Conservation (phyloP, 1,139 yeast genomes). For the Arxiozyma slooffiae region DNA sequence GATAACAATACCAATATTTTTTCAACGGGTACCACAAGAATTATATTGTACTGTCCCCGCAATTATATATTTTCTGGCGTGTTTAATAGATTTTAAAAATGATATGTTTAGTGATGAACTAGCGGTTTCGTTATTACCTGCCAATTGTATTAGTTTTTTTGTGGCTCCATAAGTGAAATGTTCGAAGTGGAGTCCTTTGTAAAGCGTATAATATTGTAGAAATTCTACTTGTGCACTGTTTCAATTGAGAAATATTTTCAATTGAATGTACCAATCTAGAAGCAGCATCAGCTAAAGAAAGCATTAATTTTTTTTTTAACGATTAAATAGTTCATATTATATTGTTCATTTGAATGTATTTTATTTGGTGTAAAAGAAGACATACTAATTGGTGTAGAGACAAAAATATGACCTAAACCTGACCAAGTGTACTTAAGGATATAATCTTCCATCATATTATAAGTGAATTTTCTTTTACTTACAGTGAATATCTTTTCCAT, state of each 20-base stretch:
- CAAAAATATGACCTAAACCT: slow-evolving; percentile 82
- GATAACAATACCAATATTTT: slow-evolving; percentile 70
- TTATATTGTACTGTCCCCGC: slow-evolving; percentile 75
- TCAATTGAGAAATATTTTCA: slow-evolving; percentile 81
- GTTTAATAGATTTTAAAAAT: neutral
- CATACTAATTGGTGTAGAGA: slow-evolving; percentile 72
- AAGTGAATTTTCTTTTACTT: slow-evolving; percentile 42
- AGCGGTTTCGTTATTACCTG: neutral
- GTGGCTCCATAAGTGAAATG: slow-evolving; percentile 51
- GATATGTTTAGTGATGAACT: neutral
- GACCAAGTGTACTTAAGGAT: slow-evolving; percentile 90
- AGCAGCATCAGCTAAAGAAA: slow-evolving; percentile 91
- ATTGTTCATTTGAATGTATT: slow-evolving; percentile 31
- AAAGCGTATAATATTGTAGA: slow-evolving; percentile 64
- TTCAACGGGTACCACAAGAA: slow-evolving; percentile 73
- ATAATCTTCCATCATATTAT: slow-evolving; percentile 75
- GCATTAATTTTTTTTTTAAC: slow-evolving; percentile 83
- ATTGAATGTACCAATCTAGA: slow-evolving; percentile 93
- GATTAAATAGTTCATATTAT: slow-evolving; percentile 77
- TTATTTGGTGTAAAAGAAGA: slow-evolving; percentile 34
- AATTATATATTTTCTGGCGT: slow-evolving; percentile 33
- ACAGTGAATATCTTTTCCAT: slow-evolving; percentile 41
- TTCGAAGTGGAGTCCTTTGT: slow-evolving; percentile 73
- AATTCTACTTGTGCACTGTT: slow-evolving; percentile 85
- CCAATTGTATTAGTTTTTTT: neutral